These are phyloP conservation scores for Colletotrichum camelliae DNA, from an alignment of 2,329 filamentous ascomycete species.

Conservation along the genomic window DNA sequence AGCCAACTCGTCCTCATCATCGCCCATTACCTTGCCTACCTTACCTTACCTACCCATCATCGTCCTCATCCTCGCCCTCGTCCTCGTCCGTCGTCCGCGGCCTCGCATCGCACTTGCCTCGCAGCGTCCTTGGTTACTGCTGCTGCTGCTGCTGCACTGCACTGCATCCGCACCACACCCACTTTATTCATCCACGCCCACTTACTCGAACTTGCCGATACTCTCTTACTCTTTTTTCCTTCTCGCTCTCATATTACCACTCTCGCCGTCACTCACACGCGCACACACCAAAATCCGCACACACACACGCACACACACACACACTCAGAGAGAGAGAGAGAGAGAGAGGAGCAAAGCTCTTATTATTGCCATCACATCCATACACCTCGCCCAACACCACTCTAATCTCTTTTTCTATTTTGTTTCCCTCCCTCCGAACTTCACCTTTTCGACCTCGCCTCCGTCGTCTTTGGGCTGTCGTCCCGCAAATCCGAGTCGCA, in stretches of 20 bases:
- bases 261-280: background rate
- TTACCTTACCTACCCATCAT: background rate
- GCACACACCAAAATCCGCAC: background rate
- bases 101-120: background rate
- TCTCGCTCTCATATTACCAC: background rate
- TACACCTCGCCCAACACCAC: background rate
- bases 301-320: background rate
- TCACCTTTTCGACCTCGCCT: background rate
- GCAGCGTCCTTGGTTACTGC: background rate
- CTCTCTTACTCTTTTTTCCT: background rate
- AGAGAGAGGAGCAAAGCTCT: background rate
- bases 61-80: background rate
- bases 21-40: background rate
- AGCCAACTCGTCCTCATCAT: background rate
- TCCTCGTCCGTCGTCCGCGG: background rate
- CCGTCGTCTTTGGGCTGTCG: background rate
- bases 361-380: slow-evolving; percentile 10
- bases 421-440: background rate
- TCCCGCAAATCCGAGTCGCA: background rate
- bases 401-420: background rate
- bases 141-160: background rate
- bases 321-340: too few species aligned
- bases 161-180: slow-evolving; percentile 13
- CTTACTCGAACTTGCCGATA: background rate
- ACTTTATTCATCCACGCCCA: slow-evolving; percentile 15